Conservation (phyloP, 495 filamentous ascomycete species). For the Podospora didyma region DNA sequence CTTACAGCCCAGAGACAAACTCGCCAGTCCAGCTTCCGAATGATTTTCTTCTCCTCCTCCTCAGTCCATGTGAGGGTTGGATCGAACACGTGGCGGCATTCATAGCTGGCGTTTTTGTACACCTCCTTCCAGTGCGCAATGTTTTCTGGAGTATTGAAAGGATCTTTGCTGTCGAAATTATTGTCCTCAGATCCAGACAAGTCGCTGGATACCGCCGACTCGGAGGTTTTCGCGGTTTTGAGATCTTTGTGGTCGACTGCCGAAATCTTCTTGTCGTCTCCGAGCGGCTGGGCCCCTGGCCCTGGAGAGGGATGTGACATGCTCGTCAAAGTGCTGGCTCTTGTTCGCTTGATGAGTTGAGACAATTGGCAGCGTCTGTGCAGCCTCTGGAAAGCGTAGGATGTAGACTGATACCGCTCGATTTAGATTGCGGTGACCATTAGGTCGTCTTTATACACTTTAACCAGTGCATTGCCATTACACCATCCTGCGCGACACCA, state of each 20-base stretch:
- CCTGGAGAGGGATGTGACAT: not conserved
- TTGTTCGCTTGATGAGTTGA: not conserved
- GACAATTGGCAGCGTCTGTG: too few species aligned
- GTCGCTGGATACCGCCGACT: not conserved
- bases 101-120: constrained; percentile 48
- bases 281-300: not conserved
- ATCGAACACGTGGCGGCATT: constrained; percentile 50
- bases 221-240: not conserved
- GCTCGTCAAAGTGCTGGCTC: not conserved
- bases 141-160: not conserved
- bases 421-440: too few species aligned
- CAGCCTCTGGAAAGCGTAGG: too few species aligned
- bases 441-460: not conserved
- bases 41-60: constrained; percentile 48
- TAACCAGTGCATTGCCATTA: not conserved
- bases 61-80: constrained; percentile 49
- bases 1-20: constrained; percentile 49
- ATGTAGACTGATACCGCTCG: too few species aligned
- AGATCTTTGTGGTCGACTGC: not conserved
- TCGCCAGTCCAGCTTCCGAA: constrained; percentile 51
- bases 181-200: not conserved
- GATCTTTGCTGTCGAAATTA: not conserved
- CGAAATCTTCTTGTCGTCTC: not conserved
- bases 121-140: constrained; percentile 30
- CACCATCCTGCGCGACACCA: not conserved